Percentiles rank a stretch among this genome's conserved stretches.
Evolutionary conservation across 1,139 yeast species (phyloP).

Genomic region (Scheffersomyces cryptocercus): DNA sequence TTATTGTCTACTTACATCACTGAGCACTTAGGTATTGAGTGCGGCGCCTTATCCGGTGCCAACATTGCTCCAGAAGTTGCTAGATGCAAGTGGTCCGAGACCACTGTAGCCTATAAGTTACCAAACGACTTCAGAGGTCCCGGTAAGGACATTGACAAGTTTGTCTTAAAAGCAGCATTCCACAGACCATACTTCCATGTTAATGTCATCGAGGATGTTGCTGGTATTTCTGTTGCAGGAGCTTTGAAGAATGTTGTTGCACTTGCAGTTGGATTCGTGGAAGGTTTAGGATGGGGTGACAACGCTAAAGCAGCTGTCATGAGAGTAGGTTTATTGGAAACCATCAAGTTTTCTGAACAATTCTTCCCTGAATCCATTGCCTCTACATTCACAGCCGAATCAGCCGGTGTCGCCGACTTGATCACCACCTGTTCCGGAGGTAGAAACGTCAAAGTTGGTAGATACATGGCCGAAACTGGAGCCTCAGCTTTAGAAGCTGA

Average conservation of each 20-base stretch:
- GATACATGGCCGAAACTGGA: slow-evolving; percentile 50
- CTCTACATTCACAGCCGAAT: slow-evolving; percentile 45
- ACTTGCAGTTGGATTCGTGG: slow-evolving; percentile 50
- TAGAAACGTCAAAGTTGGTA: slow-evolving; percentile 50
- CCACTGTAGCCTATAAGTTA: slow-evolving; percentile 45
- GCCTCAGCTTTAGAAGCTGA: slow-evolving; percentile 45
- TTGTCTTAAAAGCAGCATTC: slow-evolving; percentile 44
- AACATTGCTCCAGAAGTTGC: slow-evolving; percentile 53
- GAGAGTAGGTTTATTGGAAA: slow-evolving; percentile 49
- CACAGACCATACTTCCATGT: slow-evolving; percentile 52
- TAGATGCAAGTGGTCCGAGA: slow-evolving; percentile 49
- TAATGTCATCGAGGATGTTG: slow-evolving; percentile 48
- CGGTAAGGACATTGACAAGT: slow-evolving; percentile 45
- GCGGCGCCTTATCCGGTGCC: slow-evolving; percentile 53
- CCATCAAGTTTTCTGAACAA: slow-evolving; percentile 40
- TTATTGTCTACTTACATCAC: slow-evolving; percentile 45
- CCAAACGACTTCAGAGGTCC: slow-evolving; percentile 44
- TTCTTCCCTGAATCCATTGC: slow-evolving; percentile 44
- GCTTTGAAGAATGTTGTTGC: slow-evolving; percentile 52
- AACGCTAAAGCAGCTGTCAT: slow-evolving; percentile 52
- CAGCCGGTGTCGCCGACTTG: slow-evolving; percentile 55
- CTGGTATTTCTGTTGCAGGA: slow-evolving; percentile 53
- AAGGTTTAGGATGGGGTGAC: slow-evolving; percentile 54
- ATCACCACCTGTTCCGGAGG: slow-evolving; percentile 54
- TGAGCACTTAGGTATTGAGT: slow-evolving; percentile 43